Conservation (phyloP, 2,329 filamentous ascomycete genomes). For the Fusarium subtropicale region DNA sequence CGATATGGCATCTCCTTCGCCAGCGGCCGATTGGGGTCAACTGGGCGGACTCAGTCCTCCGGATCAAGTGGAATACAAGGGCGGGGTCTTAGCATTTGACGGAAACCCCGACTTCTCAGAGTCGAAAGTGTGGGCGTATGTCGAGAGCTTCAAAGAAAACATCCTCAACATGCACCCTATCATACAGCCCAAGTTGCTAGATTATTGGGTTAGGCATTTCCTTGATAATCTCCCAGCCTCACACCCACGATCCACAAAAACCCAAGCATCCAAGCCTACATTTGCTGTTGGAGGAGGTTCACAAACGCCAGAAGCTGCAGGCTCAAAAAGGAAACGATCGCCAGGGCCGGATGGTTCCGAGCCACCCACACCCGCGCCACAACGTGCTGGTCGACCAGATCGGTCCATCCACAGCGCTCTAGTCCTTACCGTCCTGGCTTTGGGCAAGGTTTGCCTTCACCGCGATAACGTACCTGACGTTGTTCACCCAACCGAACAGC, state of each 20-base stretch:
- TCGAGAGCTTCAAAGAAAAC: conserved; percentile 68
- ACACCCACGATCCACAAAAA: conserved; percentile 46
- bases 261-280: conserved; percentile 48
- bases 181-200: conserved; percentile 64
- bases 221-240: conserved; percentile 59
- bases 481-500: conserved; percentile 55
- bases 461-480: conserved; percentile 68
- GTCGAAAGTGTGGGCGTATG: conserved; percentile 63
- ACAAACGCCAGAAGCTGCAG: conserved; percentile 47
- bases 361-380: conserved; percentile 47
- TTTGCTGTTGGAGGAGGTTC: conserved; percentile 50
- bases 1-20: conserved; percentile 65
- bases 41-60: conserved; percentile 63
- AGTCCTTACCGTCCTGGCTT: conserved; percentile 82
- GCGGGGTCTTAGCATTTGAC: conserved; percentile 54
- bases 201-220: conserved; percentile 65
- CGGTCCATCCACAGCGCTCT: conserved; percentile 83
- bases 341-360: conserved; percentile 55
- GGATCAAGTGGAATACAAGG: conserved; percentile 55
- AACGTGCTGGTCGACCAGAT: conserved; percentile 63
- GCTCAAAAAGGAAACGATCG: conserved; percentile 69
- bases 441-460: conserved; percentile 82
- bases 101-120: conserved; percentile 67
- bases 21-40: conserved; percentile 69
- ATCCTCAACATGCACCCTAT: conserved; percentile 76